These are phyloP conservation scores for Triticum timopheevii DNA, from an alignment of 176 grass and related monocot species.

Conservation along the genomic window DNA sequence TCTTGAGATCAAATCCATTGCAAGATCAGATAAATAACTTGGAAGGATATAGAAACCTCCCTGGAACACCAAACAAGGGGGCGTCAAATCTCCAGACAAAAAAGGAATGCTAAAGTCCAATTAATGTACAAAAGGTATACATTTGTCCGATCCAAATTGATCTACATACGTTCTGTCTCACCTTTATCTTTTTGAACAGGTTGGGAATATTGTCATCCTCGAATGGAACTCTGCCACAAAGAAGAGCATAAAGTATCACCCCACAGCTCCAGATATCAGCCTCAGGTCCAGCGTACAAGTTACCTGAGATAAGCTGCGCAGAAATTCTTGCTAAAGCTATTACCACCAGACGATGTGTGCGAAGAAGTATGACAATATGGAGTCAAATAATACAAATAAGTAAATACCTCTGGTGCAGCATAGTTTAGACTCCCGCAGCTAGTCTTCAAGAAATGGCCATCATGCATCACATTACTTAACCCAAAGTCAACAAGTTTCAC, in stretches of 20 bases:
- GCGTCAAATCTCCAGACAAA: constrained; percentile 14
- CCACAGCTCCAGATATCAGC: constrained; percentile 98
- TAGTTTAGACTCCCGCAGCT: constrained; percentile 97
- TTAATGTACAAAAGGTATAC: not conserved
- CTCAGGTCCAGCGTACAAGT: constrained; percentile 86
- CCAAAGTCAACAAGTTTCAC: constrained; percentile 94
- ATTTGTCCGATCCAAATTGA: not conserved
- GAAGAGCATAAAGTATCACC: constrained; percentile 97
- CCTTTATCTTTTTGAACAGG: constrained; percentile 97
- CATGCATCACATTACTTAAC: constrained; percentile 96
- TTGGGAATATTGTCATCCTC: constrained; percentile 89
- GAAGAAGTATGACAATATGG: constrained; percentile 14
- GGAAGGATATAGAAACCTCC: constrained; percentile 86
- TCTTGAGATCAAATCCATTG: constrained; percentile 83
- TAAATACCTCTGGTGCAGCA: constrained; percentile 84
- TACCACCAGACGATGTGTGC: not conserved
- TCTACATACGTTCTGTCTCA: constrained; percentile 21
- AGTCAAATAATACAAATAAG: constrained; percentile 7
- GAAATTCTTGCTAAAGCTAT: constrained; percentile 1
- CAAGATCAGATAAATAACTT: constrained; percentile 73
- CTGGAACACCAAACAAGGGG: constrained; percentile 40
- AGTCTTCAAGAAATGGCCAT: constrained; percentile 98
- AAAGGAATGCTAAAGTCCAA: not conserved
- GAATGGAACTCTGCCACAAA: constrained; percentile 93
- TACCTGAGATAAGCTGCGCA: constrained; percentile 83